These are phyloP conservation scores for Rutstroemia sp. DNA, from an alignment of 2,329 filamentous ascomycete species.

Conservation along the genomic window DNA sequence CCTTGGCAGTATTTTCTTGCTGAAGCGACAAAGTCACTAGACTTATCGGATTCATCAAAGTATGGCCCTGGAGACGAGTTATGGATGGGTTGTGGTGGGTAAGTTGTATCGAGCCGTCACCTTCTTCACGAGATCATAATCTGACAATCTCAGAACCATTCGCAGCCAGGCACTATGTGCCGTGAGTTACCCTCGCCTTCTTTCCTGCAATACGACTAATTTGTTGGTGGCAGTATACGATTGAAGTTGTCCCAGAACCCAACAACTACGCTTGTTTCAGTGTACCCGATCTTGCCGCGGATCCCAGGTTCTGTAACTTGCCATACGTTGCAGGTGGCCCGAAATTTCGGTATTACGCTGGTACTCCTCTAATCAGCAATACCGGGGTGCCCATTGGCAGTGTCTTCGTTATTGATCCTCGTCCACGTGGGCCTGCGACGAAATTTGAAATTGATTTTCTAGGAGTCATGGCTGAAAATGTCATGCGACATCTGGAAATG, in stretches of 20 bases:
- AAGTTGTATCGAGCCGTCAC: neutral
- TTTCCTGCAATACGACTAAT: neutral
- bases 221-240: slow-evolving; percentile 5
- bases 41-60: slow-evolving; percentile 15
- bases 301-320: slow-evolving; percentile 10
- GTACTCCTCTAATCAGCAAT: slow-evolving; percentile 11
- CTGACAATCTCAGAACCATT: slow-evolving; percentile 7
- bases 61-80: slow-evolving; percentile 8
- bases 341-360: slow-evolving; percentile 13
- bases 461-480: slow-evolving; percentile 44
- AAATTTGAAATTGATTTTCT: slow-evolving; percentile 43
- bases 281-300: slow-evolving; percentile 9
- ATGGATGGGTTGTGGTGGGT: slow-evolving; percentile 13
- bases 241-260: slow-evolving; percentile 5
- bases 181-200: neutral
- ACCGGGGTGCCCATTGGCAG: slow-evolving; percentile 39
- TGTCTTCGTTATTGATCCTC: slow-evolving; percentile 50
- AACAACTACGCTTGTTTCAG: slow-evolving; percentile 12
- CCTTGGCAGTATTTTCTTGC: slow-evolving; percentile 38
- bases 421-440: slow-evolving; percentile 38
- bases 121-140: neutral
- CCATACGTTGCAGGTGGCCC: slow-evolving; percentile 13
- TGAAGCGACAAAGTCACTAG: slow-evolving; percentile 38
- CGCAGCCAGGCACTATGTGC: slow-evolving; percentile 10
- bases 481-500: slow-evolving; percentile 53